Conservation (phyloP, 2,329 filamentous ascomycete genomes). For the Clonostachys sp. region DNA sequence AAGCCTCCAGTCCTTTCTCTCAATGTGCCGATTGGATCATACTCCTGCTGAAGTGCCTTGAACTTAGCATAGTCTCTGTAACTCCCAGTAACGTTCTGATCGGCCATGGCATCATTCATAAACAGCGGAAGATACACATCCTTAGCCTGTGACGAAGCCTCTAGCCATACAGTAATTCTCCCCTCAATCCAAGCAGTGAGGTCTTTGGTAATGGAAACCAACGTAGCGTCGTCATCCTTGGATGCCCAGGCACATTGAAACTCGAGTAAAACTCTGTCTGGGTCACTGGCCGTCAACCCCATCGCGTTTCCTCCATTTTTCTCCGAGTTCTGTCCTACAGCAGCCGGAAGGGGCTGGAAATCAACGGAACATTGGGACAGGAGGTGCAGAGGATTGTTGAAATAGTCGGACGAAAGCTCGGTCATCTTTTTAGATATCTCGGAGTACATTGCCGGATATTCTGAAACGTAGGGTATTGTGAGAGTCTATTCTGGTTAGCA, state of each 20-base stretch:
- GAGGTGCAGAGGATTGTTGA: slow-evolving; percentile 12
- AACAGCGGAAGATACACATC: slow-evolving; percentile 18
- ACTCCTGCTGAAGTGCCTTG: slow-evolving; percentile 18
- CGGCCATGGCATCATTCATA: slow-evolving; percentile 26
- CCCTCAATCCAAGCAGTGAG: slow-evolving; percentile 12
- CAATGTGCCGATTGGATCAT: slow-evolving; percentile 13
- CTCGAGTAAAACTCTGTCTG: slow-evolving; percentile 13
- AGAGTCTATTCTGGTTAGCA: slow-evolving; percentile 7
- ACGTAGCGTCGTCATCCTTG: slow-evolving; percentile 10
- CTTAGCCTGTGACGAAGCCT: neutral
- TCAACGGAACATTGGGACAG: slow-evolving; percentile 17
- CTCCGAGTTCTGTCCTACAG: slow-evolving; percentile 12
- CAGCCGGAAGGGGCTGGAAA: slow-evolving; percentile 20
- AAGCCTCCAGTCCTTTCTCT: too few relatives aligned
- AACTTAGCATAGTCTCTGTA: slow-evolving; percentile 19
- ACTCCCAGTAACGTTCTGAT: slow-evolving; percentile 20
- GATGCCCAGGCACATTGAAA: slow-evolving; percentile 14
- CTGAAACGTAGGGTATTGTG: slow-evolving; percentile 13
- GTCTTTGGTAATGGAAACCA: slow-evolving; percentile 7
- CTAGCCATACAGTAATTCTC: slow-evolving; percentile 13
- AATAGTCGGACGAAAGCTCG: slow-evolving; percentile 13
- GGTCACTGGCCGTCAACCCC: slow-evolving; percentile 11
- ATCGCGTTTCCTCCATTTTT: slow-evolving; percentile 15
- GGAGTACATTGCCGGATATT: slow-evolving; percentile 18
- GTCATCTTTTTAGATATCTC: slow-evolving; percentile 22